Evolutionary conservation across 139 green algal genomes (phyloP).

Genomic region (Closterium sp.): DNA sequence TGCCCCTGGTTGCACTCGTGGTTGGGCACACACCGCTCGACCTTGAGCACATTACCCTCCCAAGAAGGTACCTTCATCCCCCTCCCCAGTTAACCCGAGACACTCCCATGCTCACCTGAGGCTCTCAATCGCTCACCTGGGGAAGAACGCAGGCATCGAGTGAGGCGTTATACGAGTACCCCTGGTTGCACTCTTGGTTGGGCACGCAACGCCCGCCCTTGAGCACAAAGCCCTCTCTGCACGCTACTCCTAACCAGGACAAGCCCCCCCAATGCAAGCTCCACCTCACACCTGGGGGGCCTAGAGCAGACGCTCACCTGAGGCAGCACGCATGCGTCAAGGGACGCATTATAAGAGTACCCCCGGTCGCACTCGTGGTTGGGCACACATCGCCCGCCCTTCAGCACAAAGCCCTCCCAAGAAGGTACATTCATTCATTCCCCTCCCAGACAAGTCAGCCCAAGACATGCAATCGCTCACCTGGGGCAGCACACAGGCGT

Average conservation of each 20-base stretch:
- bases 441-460: no score
- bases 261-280: no score
- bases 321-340: neutral
- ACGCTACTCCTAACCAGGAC: neutral
- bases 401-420: neutral
- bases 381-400: conserved; percentile 7
- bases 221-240: neutral
- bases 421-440: no score
- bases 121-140: no score
- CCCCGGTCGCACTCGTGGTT: conserved; percentile 9
- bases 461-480: no score
- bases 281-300: no score
- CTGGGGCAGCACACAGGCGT: conserved; percentile 3
- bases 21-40: neutral
- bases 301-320: no score
- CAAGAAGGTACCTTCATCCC: no score
- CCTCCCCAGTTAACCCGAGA: no score
- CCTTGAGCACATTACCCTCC: conserved; percentile 17
- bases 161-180: conserved; percentile 24
- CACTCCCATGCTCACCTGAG: no score
- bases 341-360: conserved; percentile 32
- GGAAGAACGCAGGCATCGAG: neutral
- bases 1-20: conserved; percentile 9
- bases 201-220: conserved; percentile 5
- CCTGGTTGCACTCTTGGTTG: conserved; percentile 7